Conservation (phyloP, 2,329 filamentous ascomycete genomes). For the Penicillium palitans region DNA sequence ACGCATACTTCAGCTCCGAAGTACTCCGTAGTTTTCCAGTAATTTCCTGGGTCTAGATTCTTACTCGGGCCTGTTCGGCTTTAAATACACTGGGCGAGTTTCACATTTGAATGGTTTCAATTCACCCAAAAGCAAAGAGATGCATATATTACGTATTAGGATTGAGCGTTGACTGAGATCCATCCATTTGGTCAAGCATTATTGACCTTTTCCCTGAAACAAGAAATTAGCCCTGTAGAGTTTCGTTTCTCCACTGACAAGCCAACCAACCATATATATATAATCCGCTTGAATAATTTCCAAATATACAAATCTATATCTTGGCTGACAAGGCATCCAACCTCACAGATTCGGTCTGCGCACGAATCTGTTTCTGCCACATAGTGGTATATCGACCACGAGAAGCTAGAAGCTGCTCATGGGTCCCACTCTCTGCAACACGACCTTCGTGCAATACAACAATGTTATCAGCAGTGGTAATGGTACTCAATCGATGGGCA, state of each 20-base stretch:
- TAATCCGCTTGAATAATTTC: background rate
- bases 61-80: background rate
- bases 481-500: conserved; percentile 1
- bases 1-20: background rate
- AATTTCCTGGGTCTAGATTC: background rate
- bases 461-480: conserved; percentile 5
- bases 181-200: background rate
- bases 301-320: background rate
- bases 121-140: background rate
- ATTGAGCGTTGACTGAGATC: background rate
- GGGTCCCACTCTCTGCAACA: background rate
- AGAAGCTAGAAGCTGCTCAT: background rate
- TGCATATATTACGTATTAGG: background rate
- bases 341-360: background rate
- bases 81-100: background rate
- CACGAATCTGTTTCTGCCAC: conserved; percentile 6
- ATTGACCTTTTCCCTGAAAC: background rate
- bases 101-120: background rate
- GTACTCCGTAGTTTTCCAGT: background rate
- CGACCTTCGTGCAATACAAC: conserved; percentile 4
- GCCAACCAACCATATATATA: background rate
- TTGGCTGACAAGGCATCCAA: background rate
- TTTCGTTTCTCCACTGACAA: background rate
- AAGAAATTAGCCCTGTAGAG: background rate
- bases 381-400: background rate